Conservation (phyloP, 768 basidiomycete genomes). For the Mycena crocata region DNA sequence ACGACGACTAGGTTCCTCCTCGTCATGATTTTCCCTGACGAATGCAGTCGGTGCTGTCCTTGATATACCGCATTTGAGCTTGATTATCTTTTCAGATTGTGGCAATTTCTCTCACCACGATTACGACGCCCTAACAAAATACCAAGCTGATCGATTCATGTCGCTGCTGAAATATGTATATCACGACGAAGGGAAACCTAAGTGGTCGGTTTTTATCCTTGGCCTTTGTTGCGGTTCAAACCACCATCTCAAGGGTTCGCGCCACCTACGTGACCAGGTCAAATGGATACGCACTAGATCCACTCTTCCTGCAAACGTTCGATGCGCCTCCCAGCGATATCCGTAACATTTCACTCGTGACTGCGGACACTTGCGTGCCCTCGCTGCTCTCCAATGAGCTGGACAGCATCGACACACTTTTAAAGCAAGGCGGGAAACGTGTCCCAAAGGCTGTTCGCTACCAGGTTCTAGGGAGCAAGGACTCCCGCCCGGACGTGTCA, state of each 20-base stretch:
- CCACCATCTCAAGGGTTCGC: conserved; percentile 24
- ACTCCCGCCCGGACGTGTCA: conserved; percentile 30
- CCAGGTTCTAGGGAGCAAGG: conserved; percentile 35
- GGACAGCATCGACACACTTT: conserved; percentile 44
- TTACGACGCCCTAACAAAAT: conserved; percentile 44
- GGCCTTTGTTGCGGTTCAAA: too few relatives aligned
- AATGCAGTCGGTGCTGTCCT: conserved; percentile 35
- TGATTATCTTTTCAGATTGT: conserved; percentile 32
- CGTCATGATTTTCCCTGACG: conserved; percentile 43
- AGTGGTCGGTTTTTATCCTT: conserved; percentile 6
- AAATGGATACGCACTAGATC: conserved; percentile 23
- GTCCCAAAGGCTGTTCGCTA: conserved; percentile 29
- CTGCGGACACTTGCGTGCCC: conserved; percentile 38
- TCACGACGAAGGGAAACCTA: conserved; percentile 33
- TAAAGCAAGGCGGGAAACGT: conserved; percentile 17
- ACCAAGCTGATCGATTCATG: conserved; percentile 47
- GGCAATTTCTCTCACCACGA: conserved; percentile 46
- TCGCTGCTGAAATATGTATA: conserved; percentile 43
- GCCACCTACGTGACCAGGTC: conserved; percentile 41
- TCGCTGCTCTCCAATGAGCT: conserved; percentile 39
- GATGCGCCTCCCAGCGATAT: conserved; percentile 3
- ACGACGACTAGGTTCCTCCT: conserved; percentile 42
- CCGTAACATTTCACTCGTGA: conserved; percentile 37
- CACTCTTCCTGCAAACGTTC: conserved; percentile 25
- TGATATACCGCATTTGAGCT: background rate